Percentiles rank a stretch among this genome's conserved stretches.
Conservation (phyloP, 1,284 basidiomycete genomes). For the Rhodotorula sp. region DNA sequence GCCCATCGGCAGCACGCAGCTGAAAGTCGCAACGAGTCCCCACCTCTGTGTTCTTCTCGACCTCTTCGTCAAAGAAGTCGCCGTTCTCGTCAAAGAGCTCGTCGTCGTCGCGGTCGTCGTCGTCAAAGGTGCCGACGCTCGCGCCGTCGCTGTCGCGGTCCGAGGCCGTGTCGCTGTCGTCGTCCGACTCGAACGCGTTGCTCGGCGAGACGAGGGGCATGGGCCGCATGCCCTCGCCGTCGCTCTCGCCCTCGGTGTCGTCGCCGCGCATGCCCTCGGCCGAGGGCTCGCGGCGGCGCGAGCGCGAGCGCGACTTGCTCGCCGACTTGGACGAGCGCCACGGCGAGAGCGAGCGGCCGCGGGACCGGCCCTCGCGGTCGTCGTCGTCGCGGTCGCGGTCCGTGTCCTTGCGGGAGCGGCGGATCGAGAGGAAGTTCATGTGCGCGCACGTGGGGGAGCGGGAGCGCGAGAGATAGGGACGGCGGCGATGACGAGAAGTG, state of each 20-base stretch:
- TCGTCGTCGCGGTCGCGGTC: conserved; percentile 14
- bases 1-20: neutral
- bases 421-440: conserved; percentile 32
- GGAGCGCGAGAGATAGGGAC: no score
- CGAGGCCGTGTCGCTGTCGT: conserved; percentile 25
- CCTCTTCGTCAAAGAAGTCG: conserved; percentile 57
- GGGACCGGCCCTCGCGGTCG: conserved; percentile 3
- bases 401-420: conserved; percentile 11
- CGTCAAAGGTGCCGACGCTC: conserved; percentile 14
- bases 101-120: conserved; percentile 27
- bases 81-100: conserved; percentile 10
- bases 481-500: neutral
- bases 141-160: conserved; percentile 30
- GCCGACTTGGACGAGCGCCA: conserved; percentile 15
- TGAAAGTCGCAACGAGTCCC: conserved; percentile 43
- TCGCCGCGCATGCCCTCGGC: conserved; percentile 33
- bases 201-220: conserved; percentile 20
- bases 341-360: conserved; percentile 27
- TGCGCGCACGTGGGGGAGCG: neutral
- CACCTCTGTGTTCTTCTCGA: conserved; percentile 73
- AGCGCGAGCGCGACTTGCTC: conserved; percentile 4
- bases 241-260: conserved; percentile 31
- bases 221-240: conserved; percentile 11
- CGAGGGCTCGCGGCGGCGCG: conserved; percentile 19
- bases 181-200: conserved; percentile 32